A percentile compares a stretch with the other conserved stretches of the same genome.
phyloP scores from a whole-genome alignment of 2,329 filamentous ascomycete genomes.

The Ampelomyces quisqualis region DNA sequence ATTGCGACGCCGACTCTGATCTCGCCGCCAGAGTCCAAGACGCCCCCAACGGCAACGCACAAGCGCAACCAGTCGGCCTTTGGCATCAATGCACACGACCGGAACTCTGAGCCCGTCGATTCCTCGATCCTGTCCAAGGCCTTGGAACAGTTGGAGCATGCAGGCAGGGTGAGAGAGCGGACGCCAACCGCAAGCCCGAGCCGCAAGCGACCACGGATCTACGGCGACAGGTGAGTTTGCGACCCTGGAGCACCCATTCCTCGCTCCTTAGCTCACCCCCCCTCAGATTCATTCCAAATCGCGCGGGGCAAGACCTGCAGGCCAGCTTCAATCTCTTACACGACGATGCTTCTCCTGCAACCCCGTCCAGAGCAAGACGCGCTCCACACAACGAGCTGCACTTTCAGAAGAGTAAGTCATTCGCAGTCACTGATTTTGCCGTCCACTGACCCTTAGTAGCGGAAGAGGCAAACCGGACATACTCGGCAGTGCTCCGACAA shows the following conservation, averaged over 20 bases:
- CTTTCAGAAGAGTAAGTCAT: slow-evolving; percentile 73
- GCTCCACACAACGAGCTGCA: slow-evolving; percentile 87
- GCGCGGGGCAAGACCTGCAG: slow-evolving; percentile 88
- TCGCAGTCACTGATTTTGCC: background rate
- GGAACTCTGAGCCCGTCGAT: slow-evolving; percentile 58
- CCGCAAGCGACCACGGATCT: slow-evolving; percentile 67
- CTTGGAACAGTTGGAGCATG: slow-evolving; percentile 62
- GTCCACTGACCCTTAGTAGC: slow-evolving; percentile 51
- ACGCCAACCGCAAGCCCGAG: slow-evolving; percentile 67
- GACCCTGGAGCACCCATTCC: background rate
- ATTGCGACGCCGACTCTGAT: slow-evolving; percentile 50
- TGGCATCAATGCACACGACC: slow-evolving; percentile 28
- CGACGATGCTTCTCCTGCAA: slow-evolving; percentile 90
- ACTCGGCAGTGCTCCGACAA: slow-evolving; percentile 80
- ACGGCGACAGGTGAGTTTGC: slow-evolving; percentile 52
- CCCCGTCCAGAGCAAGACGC: slow-evolving; percentile 80
- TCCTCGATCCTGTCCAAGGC: slow-evolving; percentile 61
- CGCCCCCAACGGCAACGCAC: slow-evolving; percentile 58
- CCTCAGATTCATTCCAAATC: slow-evolving; percentile 86
- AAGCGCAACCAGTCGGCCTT: slow-evolving; percentile 47
- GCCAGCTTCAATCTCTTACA: slow-evolving; percentile 90
- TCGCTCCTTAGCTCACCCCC: slow-evolving; percentile 9
- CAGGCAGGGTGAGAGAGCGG: slow-evolving; percentile 59
- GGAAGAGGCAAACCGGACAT: slow-evolving; percentile 93
- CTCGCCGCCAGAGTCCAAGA: slow-evolving; percentile 61